Base-by-base conservation (phyloP, 148 eudicot species). In the Chenopodium quinoa region DNA sequence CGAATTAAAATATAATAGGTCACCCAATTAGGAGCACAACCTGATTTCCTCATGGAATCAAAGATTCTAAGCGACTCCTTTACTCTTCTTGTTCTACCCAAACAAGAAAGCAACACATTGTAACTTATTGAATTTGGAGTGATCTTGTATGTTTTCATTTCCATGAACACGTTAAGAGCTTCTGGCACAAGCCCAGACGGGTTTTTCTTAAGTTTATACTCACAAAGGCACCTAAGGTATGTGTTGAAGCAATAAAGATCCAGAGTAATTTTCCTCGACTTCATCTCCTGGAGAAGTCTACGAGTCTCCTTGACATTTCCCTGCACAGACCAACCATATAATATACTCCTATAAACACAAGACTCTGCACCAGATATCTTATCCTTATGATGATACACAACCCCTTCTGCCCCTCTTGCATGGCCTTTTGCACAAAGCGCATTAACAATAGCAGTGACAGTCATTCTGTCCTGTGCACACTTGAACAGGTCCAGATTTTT, bases 151-250 rank as follows among this genome's bases (percentile, higher is more conserved):
- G 92, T 84, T 78, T 86, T 89, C 91, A 91, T 91, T 77, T 91
- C 92, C 81, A 91, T 85, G 80, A 91, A 82, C 78, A 89, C 92
- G 75, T 91, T 91, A 79, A 89, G 78, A 82, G 90, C 89, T 83
- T 89, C 90, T 16, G 93, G 91, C 63, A 91, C 92, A 27, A 91
- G 88, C 82, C 90, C 92, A 2, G 92, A 89, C n/a, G 92, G 89
- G 54, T 91, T 91, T 67, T 82, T 71, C 65, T 82, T 84, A 17
- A 88, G 85, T n/a, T 89, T 89, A 76, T 83, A 68, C 86, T 89
- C 90, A 71, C 92, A 91, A 73, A 91, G 86, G 64, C 93, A 89
- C 83, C 84, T 89, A 65, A 91, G 87, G 79, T 76, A 88, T 23
- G 91, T 91, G 81, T 89, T 89, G 84, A 82, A 88, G 80, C 91